These are phyloP conservation scores for Baorangia bicolor DNA, from an alignment of 768 basidiomycete genomes.

Conservation along the genomic window DNA sequence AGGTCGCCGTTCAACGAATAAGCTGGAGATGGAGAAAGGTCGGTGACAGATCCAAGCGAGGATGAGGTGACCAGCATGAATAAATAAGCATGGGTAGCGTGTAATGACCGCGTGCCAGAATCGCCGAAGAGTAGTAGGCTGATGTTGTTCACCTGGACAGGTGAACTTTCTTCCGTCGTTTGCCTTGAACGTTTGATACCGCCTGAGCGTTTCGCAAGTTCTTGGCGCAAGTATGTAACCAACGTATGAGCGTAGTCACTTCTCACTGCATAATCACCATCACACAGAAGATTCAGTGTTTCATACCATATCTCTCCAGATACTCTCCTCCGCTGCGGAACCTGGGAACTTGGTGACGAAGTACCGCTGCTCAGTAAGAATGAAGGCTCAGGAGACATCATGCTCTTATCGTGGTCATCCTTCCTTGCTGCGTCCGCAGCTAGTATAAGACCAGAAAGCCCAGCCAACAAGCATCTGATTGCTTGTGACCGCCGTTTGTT, in stretches of 20 bases:
- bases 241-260: constrained; percentile 73
- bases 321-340: constrained; percentile 63
- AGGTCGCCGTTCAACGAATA: constrained; percentile 34
- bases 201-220: constrained; percentile 63
- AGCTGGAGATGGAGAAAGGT: constrained; percentile 42
- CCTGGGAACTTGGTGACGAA: constrained; percentile 29
- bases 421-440: constrained; percentile 49
- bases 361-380: constrained; percentile 30
- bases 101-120: constrained; percentile 66
- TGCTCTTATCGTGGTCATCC: constrained; percentile 18
- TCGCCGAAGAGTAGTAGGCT: constrained; percentile 56
- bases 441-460: constrained; percentile 66
- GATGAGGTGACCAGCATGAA: constrained; percentile 77
- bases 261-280: constrained; percentile 73
- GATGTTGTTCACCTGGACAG: constrained; percentile 45
- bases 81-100: constrained; percentile 76
- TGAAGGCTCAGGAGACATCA: constrained; percentile 20
- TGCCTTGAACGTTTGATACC: constrained; percentile 46
- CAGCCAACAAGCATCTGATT: constrained; percentile 67
- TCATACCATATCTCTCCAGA: constrained; percentile 90
- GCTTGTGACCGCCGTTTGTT: constrained; percentile 57
- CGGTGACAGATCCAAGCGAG: constrained; percentile 49
- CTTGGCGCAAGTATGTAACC: constrained; percentile 72
- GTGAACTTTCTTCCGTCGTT: constrained; percentile 47
- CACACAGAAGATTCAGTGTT: constrained; percentile 81